Percentiles rank a stretch among this genome's conserved stretches.
Conservation (phyloP, 2,329 filamentous ascomycete genomes). For the Hypoxylon sp. region DNA sequence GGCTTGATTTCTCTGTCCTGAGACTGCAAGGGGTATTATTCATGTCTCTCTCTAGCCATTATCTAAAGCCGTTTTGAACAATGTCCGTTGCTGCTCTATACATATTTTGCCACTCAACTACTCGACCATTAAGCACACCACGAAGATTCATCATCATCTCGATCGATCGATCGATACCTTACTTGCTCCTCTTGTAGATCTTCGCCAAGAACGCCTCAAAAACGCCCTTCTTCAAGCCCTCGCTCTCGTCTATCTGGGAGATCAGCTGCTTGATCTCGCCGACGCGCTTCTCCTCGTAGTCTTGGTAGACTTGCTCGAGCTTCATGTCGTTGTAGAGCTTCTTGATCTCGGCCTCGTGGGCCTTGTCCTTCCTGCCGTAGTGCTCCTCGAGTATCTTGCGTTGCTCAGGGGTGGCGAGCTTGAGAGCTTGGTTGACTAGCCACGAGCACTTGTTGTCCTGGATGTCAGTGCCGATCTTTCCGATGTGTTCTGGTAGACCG, state of each 20-base stretch:
- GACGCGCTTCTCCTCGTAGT: constrained; percentile 91
- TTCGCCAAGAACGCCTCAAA: constrained; percentile 93
- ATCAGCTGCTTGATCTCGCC: constrained; percentile 84
- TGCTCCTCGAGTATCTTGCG: constrained; percentile 89
- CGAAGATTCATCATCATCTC: background rate
- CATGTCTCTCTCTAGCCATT: constrained; percentile 19
- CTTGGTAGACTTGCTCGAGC: constrained; percentile 85
- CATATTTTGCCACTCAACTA: constrained; percentile 10
- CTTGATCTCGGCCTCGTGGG: constrained; percentile 89
- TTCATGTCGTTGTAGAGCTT: constrained; percentile 88
- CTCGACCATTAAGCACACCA: background rate
- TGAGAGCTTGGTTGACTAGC: constrained; percentile 95
- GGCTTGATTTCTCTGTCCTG: constrained; percentile 9
- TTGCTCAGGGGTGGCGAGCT: constrained; percentile 85
- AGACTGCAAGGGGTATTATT: constrained; percentile 35
- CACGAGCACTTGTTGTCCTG: constrained; percentile 99
- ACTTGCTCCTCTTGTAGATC: constrained; percentile 99
- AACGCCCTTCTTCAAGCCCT: constrained; percentile 89
- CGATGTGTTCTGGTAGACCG: constrained; percentile 90
- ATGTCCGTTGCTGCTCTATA: constrained; percentile 17
- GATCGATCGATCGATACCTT: constrained; percentile 52
- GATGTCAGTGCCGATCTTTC: constrained; percentile 99
- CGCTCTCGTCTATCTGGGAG: constrained; percentile 82
- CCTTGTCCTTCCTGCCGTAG: constrained; percentile 92
- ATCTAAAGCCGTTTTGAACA: constrained; percentile 28